Conservation (phyloP, 2,329 filamentous ascomycete species). For the Pseudocercospora musae region DNA sequence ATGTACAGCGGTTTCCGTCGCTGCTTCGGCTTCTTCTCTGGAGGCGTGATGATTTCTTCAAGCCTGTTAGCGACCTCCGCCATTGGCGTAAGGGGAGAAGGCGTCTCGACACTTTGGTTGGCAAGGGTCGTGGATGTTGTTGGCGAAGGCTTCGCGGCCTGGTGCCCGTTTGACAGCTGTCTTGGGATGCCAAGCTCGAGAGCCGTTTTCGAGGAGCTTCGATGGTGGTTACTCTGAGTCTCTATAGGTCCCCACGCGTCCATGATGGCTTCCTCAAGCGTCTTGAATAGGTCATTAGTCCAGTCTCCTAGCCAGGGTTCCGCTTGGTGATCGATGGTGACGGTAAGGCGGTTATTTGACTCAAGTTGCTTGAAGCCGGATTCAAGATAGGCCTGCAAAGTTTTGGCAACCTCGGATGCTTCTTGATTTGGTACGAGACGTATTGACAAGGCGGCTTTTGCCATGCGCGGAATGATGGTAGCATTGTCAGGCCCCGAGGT, state of each 20-base stretch:
- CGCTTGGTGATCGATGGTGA: slow-evolving; percentile 87
- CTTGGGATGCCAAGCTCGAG: slow-evolving; percentile 15
- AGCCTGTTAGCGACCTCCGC: slow-evolving; percentile 26
- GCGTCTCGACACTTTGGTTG: slow-evolving; percentile 16
- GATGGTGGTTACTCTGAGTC: slow-evolving; percentile 28
- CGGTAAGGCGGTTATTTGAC: slow-evolving; percentile 74
- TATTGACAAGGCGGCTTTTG: slow-evolving; percentile 82
- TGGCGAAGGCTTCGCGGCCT: slow-evolving; percentile 40
- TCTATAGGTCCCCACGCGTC: slow-evolving; percentile 70
- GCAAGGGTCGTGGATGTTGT: slow-evolving; percentile 42
- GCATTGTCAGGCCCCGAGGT: slow-evolving; percentile 85
- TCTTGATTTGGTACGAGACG: slow-evolving; percentile 93
- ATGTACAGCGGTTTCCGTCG: slow-evolving; percentile 76
- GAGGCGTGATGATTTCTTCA: slow-evolving; percentile 36
- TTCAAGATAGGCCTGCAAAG: slow-evolving; percentile 65
- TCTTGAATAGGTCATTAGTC: slow-evolving; percentile 84
- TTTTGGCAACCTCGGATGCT: slow-evolving; percentile 68
- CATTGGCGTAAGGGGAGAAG: slow-evolving; percentile 26
- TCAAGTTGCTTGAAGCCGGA: slow-evolving; percentile 70
- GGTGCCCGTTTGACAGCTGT: slow-evolving; percentile 20
- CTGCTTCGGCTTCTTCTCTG: slow-evolving; percentile 23
- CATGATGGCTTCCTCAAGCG: slow-evolving; percentile 79
- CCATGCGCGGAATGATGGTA: slow-evolving; percentile 85
- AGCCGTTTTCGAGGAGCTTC: slow-evolving; percentile 17
- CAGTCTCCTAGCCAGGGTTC: slow-evolving; percentile 90